A percentile compares a stretch with the other conserved stretches of the same genome.
These are phyloP conservation scores for Neofusicoccum laricinum DNA, from an alignment of 2,329 filamentous ascomycete species.

Conservation along the genomic window DNA sequence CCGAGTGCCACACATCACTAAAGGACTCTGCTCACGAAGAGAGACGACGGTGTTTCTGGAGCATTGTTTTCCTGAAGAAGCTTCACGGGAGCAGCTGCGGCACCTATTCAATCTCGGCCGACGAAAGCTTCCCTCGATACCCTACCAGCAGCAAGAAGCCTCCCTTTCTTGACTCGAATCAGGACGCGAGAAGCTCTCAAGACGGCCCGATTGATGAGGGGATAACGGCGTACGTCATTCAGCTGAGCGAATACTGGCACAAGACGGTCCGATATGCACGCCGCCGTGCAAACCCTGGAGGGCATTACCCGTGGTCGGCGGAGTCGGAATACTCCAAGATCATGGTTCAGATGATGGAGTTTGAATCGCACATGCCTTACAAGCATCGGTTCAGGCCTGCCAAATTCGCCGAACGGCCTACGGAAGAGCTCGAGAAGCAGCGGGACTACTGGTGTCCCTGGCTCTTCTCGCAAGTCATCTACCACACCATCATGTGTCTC, in stretches of 20 bases:
- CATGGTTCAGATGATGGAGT: slow-evolving; percentile 50
- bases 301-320: slow-evolving; percentile 48
- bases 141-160: slow-evolving; percentile 36
- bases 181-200: slow-evolving; percentile 18
- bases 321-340: slow-evolving; percentile 54
- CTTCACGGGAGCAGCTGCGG: slow-evolving; percentile 28
- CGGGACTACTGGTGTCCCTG: slow-evolving; percentile 55
- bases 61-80: slow-evolving; percentile 30
- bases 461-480: slow-evolving; percentile 52
- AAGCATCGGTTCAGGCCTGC: slow-evolving; percentile 51
- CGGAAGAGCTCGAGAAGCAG: slow-evolving; percentile 43
- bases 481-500: slow-evolving; percentile 52
- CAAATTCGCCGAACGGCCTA: slow-evolving; percentile 43
- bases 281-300: slow-evolving; percentile 42
- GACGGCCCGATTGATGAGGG: slow-evolving; percentile 31
- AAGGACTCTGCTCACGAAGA: slow-evolving; percentile 26
- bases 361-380: slow-evolving; percentile 51
- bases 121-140: slow-evolving; percentile 32
- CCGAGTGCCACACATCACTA: slow-evolving; percentile 27
- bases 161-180: slow-evolving; percentile 22
- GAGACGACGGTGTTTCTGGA: slow-evolving; percentile 33
- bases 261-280: slow-evolving; percentile 49
- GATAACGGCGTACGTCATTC: slow-evolving; percentile 47
- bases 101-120: slow-evolving; percentile 36
- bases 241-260: slow-evolving; percentile 49